phyloP scores from a whole-genome alignment of 2,329 filamentous ascomycete genomes.

The Rosellinia necatrix region DNA sequence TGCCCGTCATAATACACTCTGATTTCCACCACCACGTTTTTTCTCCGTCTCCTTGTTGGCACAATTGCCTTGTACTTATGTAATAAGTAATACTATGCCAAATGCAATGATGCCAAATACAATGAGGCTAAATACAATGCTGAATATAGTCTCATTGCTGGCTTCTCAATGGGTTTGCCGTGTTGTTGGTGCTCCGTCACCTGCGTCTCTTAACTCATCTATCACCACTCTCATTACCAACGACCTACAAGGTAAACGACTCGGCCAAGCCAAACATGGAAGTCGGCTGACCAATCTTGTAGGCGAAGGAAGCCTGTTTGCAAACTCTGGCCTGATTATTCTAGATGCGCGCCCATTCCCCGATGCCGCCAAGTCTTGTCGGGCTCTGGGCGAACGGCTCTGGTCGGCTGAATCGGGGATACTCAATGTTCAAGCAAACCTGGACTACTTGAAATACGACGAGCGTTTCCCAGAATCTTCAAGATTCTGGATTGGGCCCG shows the following conservation, averaged over 20 bases:
- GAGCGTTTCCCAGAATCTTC: slow-evolving; percentile 32
- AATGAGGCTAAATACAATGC: slow-evolving; percentile 2
- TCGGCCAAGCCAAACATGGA: no score
- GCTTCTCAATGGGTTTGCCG: background rate
- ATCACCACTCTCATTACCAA: slow-evolving; percentile 48
- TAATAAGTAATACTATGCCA: no score
- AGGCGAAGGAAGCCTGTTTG: no score
- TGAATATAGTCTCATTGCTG: slow-evolving; percentile 14
- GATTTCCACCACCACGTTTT: no score
- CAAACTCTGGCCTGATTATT: slow-evolving; percentile 44
- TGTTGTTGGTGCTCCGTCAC: slow-evolving; percentile 37
- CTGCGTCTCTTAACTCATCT: slow-evolving; percentile 43
- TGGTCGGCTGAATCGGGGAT: slow-evolving; percentile 41
- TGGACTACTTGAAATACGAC: slow-evolving; percentile 46
- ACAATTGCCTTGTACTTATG: no score
- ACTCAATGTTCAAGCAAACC: slow-evolving; percentile 38
- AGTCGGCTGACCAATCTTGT: no score
- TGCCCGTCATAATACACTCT: no score
- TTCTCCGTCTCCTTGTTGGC: no score
- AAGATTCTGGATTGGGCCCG: slow-evolving; percentile 45
- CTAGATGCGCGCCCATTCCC: slow-evolving; percentile 37
- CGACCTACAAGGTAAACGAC: slow-evolving; percentile 48
- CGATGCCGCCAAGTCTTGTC: slow-evolving; percentile 41
- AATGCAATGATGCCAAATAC: no score
- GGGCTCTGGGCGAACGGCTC: slow-evolving; percentile 46